These are phyloP conservation scores for Phaeophleospora eucalypticola DNA, from an alignment of 2,329 filamentous ascomycete genomes.

Conservation along the genomic window DNA sequence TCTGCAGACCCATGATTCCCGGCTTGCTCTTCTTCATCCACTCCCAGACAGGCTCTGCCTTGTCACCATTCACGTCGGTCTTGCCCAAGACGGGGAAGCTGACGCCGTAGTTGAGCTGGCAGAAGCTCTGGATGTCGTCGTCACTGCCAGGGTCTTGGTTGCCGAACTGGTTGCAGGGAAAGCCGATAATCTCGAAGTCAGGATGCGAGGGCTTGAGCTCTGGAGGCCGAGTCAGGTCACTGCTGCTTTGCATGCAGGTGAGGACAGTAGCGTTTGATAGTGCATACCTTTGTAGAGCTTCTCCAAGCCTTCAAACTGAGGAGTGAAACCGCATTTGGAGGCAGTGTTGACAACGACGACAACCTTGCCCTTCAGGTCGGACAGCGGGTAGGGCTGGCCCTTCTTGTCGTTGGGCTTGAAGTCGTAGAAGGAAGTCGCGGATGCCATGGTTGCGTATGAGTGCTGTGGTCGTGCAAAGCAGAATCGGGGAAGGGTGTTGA, in stretches of 20 bases:
- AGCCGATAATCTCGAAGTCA: slow-evolving; percentile 83
- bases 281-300: slow-evolving; percentile 69
- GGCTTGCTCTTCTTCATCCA: slow-evolving; percentile 70
- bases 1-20: slow-evolving; percentile 80
- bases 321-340: slow-evolving; percentile 97
- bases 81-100: slow-evolving; percentile 88
- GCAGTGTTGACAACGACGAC: slow-evolving; percentile 96
- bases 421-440: slow-evolving; percentile 71
- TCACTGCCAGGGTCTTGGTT: slow-evolving; percentile 77
- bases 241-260: not conserved
- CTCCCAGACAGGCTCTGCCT: slow-evolving; percentile 72
- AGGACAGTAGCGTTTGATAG: not conserved
- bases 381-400: slow-evolving; percentile 66
- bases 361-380: slow-evolving; percentile 80
- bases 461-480: not conserved
- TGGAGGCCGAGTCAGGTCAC: slow-evolving; percentile 9
- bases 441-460: slow-evolving; percentile 52
- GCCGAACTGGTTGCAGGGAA: slow-evolving; percentile 98
- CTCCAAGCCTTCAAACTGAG: slow-evolving; percentile 88
- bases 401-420: slow-evolving; percentile 68
- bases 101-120: slow-evolving; percentile 91
- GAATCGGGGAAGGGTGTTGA: slow-evolving; percentile 1
- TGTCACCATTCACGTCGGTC: slow-evolving; percentile 86
- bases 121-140: slow-evolving; percentile 63
- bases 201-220: slow-evolving; percentile 63